Evolutionary conservation across 306 rosid species (phyloP).

Genomic region (Prunus salicina): DNA sequence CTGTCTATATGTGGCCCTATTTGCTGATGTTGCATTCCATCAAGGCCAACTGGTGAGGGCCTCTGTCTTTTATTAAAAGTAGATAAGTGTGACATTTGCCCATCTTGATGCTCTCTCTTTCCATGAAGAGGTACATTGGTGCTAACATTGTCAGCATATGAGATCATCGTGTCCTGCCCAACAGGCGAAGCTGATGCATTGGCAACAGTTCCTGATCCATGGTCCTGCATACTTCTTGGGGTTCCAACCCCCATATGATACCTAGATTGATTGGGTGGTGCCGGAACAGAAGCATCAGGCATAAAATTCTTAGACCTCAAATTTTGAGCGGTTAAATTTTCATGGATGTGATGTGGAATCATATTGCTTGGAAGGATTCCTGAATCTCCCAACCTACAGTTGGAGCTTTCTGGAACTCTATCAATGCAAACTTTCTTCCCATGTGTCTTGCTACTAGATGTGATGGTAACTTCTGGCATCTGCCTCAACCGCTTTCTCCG

Average conservation of each 20-base stretch:
- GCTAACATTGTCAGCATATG: slow-evolving; percentile 58
- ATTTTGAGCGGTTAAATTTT: slow-evolving; percentile 55
- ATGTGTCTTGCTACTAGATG: slow-evolving; percentile 56
- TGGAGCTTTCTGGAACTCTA: slow-evolving; percentile 63
- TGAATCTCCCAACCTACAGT: slow-evolving; percentile 55
- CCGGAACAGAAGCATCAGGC: slow-evolving; percentile 65
- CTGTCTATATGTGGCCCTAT: slow-evolving; percentile 49
- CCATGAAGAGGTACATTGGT: slow-evolving; percentile 49
- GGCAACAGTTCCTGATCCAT: slow-evolving; percentile 48
- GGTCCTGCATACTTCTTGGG: slow-evolving; percentile 70
- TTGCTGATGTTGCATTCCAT: slow-evolving; percentile 66
- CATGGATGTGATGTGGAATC: slow-evolving; percentile 50
- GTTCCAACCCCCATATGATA: slow-evolving; percentile 64
- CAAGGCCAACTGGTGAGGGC: slow-evolving; percentile 50
- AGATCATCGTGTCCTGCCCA: slow-evolving; percentile 60
- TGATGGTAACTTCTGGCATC: slow-evolving; percentile 68
- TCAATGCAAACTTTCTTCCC: slow-evolving; percentile 87
- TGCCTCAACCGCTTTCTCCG: slow-evolving; percentile 74
- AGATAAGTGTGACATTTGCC: slow-evolving; percentile 67
- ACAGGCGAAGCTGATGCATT: slow-evolving; percentile 57
- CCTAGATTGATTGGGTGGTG: slow-evolving; percentile 58
- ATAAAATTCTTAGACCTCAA: slow-evolving; percentile 48
- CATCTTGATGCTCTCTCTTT: slow-evolving; percentile 81
- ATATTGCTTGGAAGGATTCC: slow-evolving; percentile 58
- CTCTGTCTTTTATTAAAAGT: slow-evolving; percentile 63